phyloP scores from a whole-genome alignment of 257 asterid species.

The Osmanthus fragrans region DNA sequence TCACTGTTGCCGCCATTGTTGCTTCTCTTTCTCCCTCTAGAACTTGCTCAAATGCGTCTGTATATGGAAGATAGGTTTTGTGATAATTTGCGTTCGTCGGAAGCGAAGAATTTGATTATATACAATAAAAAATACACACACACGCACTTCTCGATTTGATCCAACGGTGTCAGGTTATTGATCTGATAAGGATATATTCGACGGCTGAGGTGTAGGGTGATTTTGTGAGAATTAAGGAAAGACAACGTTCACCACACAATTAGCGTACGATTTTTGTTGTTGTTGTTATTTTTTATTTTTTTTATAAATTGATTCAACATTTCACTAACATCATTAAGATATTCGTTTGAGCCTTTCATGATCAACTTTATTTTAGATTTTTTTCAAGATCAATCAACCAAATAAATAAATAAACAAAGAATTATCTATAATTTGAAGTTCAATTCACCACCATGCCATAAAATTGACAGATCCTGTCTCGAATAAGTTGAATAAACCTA shows the following conservation, averaged over 20 bases:
- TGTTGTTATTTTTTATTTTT: too few species aligned
- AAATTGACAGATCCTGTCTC: neutral
- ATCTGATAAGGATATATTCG: neutral
- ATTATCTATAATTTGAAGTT: neutral
- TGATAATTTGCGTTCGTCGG: conserved; percentile 22
- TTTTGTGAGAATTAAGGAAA: conserved; percentile 7
- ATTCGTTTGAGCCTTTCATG: too few species aligned
- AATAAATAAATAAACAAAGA: neutral
- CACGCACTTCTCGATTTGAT: conserved; percentile 11
- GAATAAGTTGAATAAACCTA: neutral
- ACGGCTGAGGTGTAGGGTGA: conserved; percentile 19
- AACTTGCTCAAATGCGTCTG: neutral
- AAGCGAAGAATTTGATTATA: conserved; percentile 26
- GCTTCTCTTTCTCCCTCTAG: conserved; percentile 10
- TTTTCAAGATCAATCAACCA: neutral
- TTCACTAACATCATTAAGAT: too few species aligned
- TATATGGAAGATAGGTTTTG: conserved; percentile 27
- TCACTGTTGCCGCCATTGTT: conserved; percentile 82
- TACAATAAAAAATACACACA: neutral
- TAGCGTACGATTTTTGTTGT: neutral
- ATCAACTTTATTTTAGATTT: too few species aligned
- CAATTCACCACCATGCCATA: neutral
- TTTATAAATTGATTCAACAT: too few species aligned
- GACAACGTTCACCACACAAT: conserved; percentile 16
- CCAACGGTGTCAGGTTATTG: conserved; percentile 17